phyloP scores from a whole-genome alignment of 257 asterid species.

The Perilla frutescens region DNA sequence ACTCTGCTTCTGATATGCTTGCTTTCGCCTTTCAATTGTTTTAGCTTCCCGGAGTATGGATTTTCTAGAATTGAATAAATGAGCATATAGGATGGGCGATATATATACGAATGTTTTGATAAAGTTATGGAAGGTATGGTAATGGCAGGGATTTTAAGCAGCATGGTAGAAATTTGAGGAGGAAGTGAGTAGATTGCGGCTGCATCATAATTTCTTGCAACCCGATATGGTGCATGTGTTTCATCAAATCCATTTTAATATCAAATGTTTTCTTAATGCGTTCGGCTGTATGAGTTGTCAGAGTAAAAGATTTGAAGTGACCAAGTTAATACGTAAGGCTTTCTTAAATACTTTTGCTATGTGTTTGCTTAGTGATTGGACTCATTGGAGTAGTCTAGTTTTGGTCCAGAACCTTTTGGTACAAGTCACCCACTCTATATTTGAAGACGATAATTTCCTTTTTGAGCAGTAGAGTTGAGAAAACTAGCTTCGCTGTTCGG shows the following conservation, averaged over 20 bases:
- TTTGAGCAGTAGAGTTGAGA: conserved; percentile 11
- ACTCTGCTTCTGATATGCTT: not conserved
- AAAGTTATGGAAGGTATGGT: not conserved
- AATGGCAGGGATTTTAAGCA: not conserved
- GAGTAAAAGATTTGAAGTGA: not conserved
- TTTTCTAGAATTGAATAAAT: not conserved
- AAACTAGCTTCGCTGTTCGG: conserved; percentile 1
- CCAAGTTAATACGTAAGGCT: not conserved
- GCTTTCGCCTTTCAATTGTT: not conserved
- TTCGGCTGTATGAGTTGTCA: not conserved
- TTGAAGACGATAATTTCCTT: not conserved
- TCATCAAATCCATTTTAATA: not conserved
- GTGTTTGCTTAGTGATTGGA: not conserved
- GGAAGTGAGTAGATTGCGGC: not conserved
- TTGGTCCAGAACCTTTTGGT: not conserved
- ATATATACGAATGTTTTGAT: not conserved
- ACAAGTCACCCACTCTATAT: conserved; percentile 18
- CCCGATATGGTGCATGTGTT: not conserved
- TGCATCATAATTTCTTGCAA: not conserved
- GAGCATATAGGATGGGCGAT: not conserved
- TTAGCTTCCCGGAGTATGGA: not conserved
- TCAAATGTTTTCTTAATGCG: not conserved
- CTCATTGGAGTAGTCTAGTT: not conserved
- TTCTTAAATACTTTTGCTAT: conserved; percentile 6
- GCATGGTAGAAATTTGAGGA: not conserved